Evolutionary conservation across 2,329 filamentous ascomycete genomes (phyloP), one percentile per base, ranked within the genome.

Genomic region (Ambrosiella cleistominuta): DNA sequence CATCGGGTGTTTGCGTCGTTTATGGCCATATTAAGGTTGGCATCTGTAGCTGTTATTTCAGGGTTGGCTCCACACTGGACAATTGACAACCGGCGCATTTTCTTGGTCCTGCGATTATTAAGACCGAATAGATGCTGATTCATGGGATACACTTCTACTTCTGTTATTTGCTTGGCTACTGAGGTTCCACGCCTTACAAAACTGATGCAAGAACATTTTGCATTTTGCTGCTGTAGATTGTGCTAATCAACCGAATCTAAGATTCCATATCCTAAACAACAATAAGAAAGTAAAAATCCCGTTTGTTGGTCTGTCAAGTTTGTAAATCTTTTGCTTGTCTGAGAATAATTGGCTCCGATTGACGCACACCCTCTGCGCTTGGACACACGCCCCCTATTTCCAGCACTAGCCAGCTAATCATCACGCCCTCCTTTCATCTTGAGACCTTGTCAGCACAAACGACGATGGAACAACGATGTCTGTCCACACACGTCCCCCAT

Each of bases 301-400:
- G 44, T 47, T 3, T 27, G 27, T 27, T 5, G 27, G 27, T 5
- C 27, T 27, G 27, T 27, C 27, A 27, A 27, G 15, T 8, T 15
- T 47, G n/a, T 47, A 17, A 36, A 36, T 15, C 47, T 35, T 11
- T 11, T 36, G 9, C 17, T 51, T 27, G 17, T 51, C 47, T 36
- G 47, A 36, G 13, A 39, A n/a, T 54, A 54, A 54, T 54, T 54
- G 38, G 52, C 37, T 44, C 37, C 27, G 37, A n/a, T 42, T 54
- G 52, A 42, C 27, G 12, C 52, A 54, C 38, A 19, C 52, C 52
- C 52, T 19, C 52, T 42, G 52, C 52, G 52, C 52, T 54, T 42
- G 39, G 52, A 54, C 38, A 42, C 38, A 27, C 27, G 44, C 52
- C 15, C 17, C 52, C 52, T 51, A 27, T 35, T 51, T 35, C 27